Conservation (phyloP, 2,329 filamentous ascomycete genomes). For the Penicillium sp. region DNA sequence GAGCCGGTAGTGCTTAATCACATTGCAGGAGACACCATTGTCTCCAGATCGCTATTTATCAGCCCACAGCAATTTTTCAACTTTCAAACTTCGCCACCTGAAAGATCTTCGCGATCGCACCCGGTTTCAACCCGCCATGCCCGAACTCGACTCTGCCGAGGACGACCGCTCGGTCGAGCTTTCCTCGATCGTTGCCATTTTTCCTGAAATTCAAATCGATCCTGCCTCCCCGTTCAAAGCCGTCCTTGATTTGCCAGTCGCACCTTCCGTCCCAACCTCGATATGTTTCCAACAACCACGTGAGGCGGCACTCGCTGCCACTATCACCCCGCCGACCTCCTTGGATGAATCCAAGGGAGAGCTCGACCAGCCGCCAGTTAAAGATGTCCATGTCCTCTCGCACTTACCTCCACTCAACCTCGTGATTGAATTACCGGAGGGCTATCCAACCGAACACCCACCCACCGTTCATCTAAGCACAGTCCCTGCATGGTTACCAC, state of each 20-base stretch:
- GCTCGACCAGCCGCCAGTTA: conserved; percentile 20
- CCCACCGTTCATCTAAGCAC: conserved; percentile 53
- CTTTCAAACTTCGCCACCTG: background rate
- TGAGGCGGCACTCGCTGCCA: conserved; percentile 35
- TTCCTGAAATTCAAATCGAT: conserved; percentile 57
- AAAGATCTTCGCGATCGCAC: conserved; percentile 6
- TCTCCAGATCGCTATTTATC: background rate
- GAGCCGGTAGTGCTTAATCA: background rate
- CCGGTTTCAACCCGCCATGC: conserved; percentile 29
- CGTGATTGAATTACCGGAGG: conserved; percentile 52
- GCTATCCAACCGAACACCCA: conserved; percentile 55
- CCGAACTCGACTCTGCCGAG: conserved; percentile 39
- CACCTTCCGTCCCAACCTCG: conserved; percentile 53
- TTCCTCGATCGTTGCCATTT: conserved; percentile 60
- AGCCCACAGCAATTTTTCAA: background rate
- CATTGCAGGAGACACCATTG: conserved; percentile 1
- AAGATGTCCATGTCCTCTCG: conserved; percentile 49
- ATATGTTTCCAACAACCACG: conserved; percentile 42
- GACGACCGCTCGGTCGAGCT: conserved; percentile 63
- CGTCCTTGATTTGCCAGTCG: conserved; percentile 56
- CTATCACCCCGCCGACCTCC: conserved; percentile 45
- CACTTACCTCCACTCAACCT: conserved; percentile 59
- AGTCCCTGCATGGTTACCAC: conserved; percentile 54
- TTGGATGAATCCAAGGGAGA: conserved; percentile 34
- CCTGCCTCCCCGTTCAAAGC: conserved; percentile 49